Conservation (phyloP, 768 basidiomycete genomes). For the Paxillus rubicundulus region DNA sequence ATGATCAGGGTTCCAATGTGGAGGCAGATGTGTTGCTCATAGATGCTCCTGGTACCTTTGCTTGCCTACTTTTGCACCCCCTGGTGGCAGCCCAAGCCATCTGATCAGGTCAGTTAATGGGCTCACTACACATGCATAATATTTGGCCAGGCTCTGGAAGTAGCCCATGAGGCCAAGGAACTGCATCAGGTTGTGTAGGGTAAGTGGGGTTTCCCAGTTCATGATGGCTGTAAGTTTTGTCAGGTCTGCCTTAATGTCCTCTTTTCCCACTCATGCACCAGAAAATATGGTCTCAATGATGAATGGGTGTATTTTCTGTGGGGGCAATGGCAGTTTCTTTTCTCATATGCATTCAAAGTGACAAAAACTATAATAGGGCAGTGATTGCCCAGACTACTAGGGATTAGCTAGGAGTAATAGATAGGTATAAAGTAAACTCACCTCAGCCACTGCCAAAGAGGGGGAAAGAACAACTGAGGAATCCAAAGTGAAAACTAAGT, state of each 20-base stretch:
- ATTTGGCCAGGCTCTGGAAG: constrained; percentile 34
- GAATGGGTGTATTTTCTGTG: neutral
- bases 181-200: constrained; percentile 26
- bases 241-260: constrained; percentile 36
- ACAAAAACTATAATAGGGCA: no score
- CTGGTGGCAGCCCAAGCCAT: neutral
- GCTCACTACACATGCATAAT: constrained; percentile 28
- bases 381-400: no score
- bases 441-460: no score
- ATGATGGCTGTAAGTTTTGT: constrained; percentile 40
- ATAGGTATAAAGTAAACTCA: no score
- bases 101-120: neutral
- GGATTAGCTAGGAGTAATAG: no score
- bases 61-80: constrained; percentile 10
- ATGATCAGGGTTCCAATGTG: constrained; percentile 17
- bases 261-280: constrained; percentile 31
- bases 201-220: constrained; percentile 29
- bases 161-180: constrained; percentile 38
- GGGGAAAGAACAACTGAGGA: no score
- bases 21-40: neutral
- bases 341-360: neutral
- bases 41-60: constrained; percentile 24
- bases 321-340: constrained; percentile 2
- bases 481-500: no score
- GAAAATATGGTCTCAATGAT: constrained; percentile 30